Conservation (phyloP, 2,329 filamentous ascomycete species). For the Colletotrichum siamense region DNA sequence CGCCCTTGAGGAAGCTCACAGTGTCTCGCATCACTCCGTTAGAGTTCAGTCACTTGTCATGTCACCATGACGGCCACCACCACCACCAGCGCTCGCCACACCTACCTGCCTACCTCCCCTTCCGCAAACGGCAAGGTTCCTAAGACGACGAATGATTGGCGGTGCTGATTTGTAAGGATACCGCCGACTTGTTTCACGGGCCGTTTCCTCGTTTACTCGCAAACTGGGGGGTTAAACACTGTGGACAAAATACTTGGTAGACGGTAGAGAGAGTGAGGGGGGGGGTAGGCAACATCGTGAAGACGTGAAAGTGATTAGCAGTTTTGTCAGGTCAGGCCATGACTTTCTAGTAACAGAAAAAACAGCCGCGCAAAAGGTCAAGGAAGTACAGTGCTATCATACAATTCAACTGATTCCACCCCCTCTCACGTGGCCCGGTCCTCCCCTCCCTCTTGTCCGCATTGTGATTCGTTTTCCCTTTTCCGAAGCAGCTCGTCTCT, state of each 20-base stretch:
- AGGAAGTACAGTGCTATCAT: not conserved
- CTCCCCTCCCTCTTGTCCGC: not conserved
- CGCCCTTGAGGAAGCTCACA: not conserved
- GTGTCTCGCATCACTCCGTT: conserved; percentile 16
- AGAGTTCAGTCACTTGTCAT: conserved; percentile 21
- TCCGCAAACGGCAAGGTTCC: not conserved
- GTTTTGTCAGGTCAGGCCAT: not conserved
- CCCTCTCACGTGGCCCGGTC: not conserved
- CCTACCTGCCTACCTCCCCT: not conserved
- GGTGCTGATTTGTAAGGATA: not conserved
- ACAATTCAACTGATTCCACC: not conserved
- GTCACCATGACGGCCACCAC: conserved; percentile 7
- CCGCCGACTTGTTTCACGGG: not conserved
- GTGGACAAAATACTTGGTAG: not conserved
- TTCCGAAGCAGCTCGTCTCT: not conserved
- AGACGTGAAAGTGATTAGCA: not conserved
- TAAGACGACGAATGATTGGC: not conserved
- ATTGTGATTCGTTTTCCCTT: not conserved
- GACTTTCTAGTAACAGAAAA: not conserved
- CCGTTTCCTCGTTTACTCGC: not conserved
- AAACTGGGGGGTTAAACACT: not conserved
- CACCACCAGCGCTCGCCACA: not conserved
- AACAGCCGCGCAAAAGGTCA: not conserved
- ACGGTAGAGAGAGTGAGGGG: not conserved
- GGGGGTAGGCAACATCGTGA: not conserved